Conservation (phyloP, 148 eudicot genomes). For the Persicaria tinctoria region DNA sequence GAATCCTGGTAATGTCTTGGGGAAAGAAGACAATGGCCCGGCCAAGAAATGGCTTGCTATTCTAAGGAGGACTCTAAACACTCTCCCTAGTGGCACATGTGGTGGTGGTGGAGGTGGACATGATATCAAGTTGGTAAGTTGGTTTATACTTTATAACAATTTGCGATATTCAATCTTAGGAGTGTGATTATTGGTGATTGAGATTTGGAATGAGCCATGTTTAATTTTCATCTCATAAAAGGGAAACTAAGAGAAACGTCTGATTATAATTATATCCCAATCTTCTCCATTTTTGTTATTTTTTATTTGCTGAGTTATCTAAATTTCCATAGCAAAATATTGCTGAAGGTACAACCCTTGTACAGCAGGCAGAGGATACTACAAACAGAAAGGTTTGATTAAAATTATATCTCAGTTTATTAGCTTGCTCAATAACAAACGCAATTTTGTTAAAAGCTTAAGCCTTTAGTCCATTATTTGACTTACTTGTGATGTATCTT, state of each 20-base stretch:
- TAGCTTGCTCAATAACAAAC: background rate
- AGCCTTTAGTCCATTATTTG: background rate
- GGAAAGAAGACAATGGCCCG: conserved; percentile 89
- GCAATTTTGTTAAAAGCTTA: background rate
- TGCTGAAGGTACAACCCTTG: conserved; percentile 73
- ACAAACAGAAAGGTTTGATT: conserved; percentile 62
- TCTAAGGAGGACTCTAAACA: conserved; percentile 63
- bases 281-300: background rate
- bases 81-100: conserved; percentile 51
- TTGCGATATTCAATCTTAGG: no score
- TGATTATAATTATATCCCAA: background rate
- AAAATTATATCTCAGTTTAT: background rate
- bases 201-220: no score
- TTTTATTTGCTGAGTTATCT: conserved; percentile 6
- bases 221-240: no score
- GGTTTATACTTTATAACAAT: no score
- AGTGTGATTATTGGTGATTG: no score
- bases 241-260: no score
- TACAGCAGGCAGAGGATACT: conserved; percentile 89
- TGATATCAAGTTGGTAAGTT: no score
- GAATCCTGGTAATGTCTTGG: conserved; percentile 95
- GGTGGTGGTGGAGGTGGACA: background rate
- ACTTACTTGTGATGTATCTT: background rate
- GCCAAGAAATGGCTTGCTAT: conserved; percentile 82
- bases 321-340: conserved; percentile 60